Base-by-base conservation (phyloP, 2,329 filamentous ascomycete species). In the Sporothrix brunneoviolacea region DNA sequence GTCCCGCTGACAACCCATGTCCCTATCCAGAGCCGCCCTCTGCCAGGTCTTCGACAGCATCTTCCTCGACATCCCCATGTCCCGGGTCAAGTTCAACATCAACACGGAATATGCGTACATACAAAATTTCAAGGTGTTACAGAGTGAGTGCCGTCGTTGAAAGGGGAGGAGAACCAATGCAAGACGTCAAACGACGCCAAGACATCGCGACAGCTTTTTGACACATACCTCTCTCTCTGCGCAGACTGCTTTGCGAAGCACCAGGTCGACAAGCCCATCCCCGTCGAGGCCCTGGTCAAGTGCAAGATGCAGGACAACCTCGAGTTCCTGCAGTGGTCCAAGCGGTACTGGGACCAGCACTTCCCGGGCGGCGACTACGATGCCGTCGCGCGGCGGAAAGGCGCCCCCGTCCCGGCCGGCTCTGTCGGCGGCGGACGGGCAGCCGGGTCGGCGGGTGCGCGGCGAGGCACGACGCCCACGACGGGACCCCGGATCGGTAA, bases 221-320 rank as follows among this genome's bases (percentile, higher is more conserved):
- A 48, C 39, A 19, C 8, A 19, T 22, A 13, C 22, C 9, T 13
- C 13, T 2, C 24, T 36, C 30, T 27, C 41, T 45, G 51, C 68
- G 4, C 62, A 90, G 91, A 90, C 68, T 77, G 80, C 58, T 97
- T 97, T 65, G 77, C 83, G 55, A 87, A 86, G 69, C 91, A 97
- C 71, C 76, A 83, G 57, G 79, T 98, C 73, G 91, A 97, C 62
- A 90, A 90, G 67, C 85, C 86, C 24, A 84, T 98, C 61, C 89
- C 89, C 53, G 89, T 97, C 66, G 83, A 95, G 68, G 76, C 79
- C 52, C 83, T 98, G 54, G 82, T 93, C 62, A 98, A 97, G 71
- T 98, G 93, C 78, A 96, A 95, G 77, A 98, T 98, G 91, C 93
- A 98, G 78, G 93, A 98, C 70, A 98, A 98, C 74, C 86, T 98